Evolutionary conservation across 768 basidiomycete species (phyloP).

Genomic region (Lepiota venenata): DNA sequence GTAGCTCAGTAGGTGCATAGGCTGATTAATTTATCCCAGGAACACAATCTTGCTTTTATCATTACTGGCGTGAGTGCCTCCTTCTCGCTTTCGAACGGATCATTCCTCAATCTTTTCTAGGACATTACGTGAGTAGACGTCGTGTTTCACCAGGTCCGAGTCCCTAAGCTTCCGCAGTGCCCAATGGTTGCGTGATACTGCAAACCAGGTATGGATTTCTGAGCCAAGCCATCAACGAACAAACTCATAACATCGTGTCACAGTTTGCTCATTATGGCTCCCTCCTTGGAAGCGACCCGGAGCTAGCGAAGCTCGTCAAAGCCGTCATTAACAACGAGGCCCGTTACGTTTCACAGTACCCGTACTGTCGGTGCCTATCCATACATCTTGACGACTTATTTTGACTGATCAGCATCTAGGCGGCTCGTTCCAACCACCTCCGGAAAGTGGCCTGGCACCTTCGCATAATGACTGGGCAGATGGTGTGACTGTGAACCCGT

Average conservation of each 20-base stretch:
- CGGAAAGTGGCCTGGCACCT: slow-evolving; percentile 64
- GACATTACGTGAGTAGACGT: slow-evolving; percentile 62
- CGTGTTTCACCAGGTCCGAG: background rate
- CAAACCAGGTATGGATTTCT: slow-evolving; percentile 54
- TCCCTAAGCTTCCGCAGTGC: slow-evolving; percentile 41
- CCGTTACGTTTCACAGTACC: slow-evolving; percentile 66
- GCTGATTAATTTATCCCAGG: background rate
- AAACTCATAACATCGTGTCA: slow-evolving; percentile 4
- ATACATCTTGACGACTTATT: background rate
- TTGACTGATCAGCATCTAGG: slow-evolving; percentile 24
- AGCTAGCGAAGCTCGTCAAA: slow-evolving; percentile 64
- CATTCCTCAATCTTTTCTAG: slow-evolving; percentile 26
- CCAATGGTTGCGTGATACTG: slow-evolving; percentile 82
- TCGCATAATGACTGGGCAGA: slow-evolving; percentile 68
- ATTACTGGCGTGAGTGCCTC: slow-evolving; percentile 61
- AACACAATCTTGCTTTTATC: slow-evolving; percentile 70
- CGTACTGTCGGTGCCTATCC: slow-evolving; percentile 50
- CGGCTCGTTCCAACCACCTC: slow-evolving; percentile 78
- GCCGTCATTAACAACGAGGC: slow-evolving; percentile 84
- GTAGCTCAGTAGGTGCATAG: background rate
- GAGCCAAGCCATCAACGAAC: background rate
- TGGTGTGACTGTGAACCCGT: slow-evolving; percentile 74
- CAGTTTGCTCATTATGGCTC: slow-evolving; percentile 71
- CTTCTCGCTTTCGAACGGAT: background rate
- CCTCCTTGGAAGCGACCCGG: slow-evolving; percentile 52